phyloP scores from a whole-genome alignment of 1,139 yeast species.

The Sugiyamaella neomexicana region DNA sequence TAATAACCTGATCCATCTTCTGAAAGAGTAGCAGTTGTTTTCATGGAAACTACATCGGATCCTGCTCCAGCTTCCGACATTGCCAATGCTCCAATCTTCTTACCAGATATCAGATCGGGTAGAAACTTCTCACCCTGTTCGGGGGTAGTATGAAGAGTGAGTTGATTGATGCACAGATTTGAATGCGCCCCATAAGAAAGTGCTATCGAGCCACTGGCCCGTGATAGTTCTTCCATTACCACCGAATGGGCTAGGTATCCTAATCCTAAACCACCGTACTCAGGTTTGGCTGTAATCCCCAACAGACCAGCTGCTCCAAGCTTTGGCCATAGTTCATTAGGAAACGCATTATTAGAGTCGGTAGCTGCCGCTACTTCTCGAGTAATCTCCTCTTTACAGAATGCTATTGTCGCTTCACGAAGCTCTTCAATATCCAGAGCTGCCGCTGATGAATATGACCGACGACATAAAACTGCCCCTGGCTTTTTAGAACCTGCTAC shows the following conservation, averaged over 20 bases:
- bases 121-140: slow-evolving; percentile 38
- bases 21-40: slow-evolving; percentile 35
- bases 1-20: slow-evolving; percentile 38
- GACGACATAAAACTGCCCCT: neutral
- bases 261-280: slow-evolving; percentile 39
- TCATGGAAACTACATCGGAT: slow-evolving; percentile 41
- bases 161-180: slow-evolving; percentile 40
- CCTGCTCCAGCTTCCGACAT: slow-evolving; percentile 43
- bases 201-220: slow-evolving; percentile 40
- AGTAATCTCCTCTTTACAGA: slow-evolving; percentile 37
- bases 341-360: slow-evolving; percentile 36
- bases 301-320: slow-evolving; percentile 40
- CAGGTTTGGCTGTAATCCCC: slow-evolving; percentile 40
- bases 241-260: slow-evolving; percentile 41
- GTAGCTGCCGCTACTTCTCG: slow-evolving; percentile 37
- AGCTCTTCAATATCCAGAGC: slow-evolving; percentile 36
- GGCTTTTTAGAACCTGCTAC: too few relatives aligned
- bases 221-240: slow-evolving; percentile 40
- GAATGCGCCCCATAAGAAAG: slow-evolving; percentile 42
- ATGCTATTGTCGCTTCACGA: slow-evolving; percentile 37
- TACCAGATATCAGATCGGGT: slow-evolving; percentile 38
- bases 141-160: slow-evolving; percentile 35
- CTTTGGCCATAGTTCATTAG: slow-evolving; percentile 40
- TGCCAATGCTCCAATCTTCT: slow-evolving; percentile 39
- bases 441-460: neutral